Base-by-base conservation (phyloP, 2,329 filamentous ascomycete genomes). In the Claviceps purpurea region DNA sequence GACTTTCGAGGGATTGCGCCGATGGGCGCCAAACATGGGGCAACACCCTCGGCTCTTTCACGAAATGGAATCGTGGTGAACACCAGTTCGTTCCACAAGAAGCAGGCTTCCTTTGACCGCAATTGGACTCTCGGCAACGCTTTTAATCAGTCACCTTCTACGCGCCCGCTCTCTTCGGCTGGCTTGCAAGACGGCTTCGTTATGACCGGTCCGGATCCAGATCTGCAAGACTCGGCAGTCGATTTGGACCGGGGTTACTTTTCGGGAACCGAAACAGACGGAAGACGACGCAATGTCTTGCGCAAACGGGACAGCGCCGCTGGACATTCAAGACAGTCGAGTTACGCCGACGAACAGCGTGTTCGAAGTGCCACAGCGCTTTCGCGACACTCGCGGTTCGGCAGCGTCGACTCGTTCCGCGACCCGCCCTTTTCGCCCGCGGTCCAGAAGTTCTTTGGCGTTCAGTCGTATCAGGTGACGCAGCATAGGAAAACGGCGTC, bases 231-330 rank as follows among this genome's bases (percentile, higher is more conserved):
- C 54, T 73, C 73, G 8, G 69, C 70, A 16, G 67, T 73, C 24
- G 87, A 94, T 55, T 67, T 88, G 16, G 93, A 97, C 61, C 80
- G 89, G 39, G 91, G 90, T 24, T 97, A 97, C 66, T 95, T 96
- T 63, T 96, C 91, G 7, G 89, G 90, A 3, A 86, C 85, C 16
- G 91, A 97, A 61, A 74, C 82, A 11, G 89, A 96, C 56, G 79
- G 79, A 44, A 81, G 85, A 53, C 82, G 79, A 60, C 79, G 87
- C 46, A 94, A 89, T 63, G 74, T 93, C 47, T 72, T 96, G 57
- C 88, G 87, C 66, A 94, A 93, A 70, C 83, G 87, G 53, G 79
- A 82, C 54, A 44, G 42, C 22, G 83, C 79, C 56, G 68, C 53
- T 47, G 71, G 68, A 30, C 80, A 88, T 65, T 82, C 84, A 40